phyloP scores from a whole-genome alignment of 1,284 basidiomycete species.

The Moniliella sp. region DNA sequence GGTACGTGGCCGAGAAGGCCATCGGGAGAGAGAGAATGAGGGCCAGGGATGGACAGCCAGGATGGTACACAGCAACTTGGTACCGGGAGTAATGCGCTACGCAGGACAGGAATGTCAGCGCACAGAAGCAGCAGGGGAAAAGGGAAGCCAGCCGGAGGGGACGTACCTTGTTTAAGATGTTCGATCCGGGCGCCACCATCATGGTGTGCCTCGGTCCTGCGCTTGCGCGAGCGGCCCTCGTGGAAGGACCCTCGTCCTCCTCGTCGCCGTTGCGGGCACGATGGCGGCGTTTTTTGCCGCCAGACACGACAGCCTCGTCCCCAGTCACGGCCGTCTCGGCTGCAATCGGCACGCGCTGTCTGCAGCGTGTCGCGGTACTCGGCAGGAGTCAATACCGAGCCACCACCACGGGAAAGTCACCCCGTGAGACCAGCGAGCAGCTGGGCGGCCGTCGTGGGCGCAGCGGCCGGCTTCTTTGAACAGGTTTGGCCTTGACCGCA shows the following conservation, averaged over 20 bases:
- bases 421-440: too few species aligned
- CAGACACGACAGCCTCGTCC: constrained; percentile 36
- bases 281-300: too few species aligned
- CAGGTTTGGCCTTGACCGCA: too few species aligned
- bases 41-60: constrained; percentile 67
- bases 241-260: constrained; percentile 7
- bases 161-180: constrained; percentile 71
- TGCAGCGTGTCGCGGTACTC: constrained; percentile 67
- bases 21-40: constrained; percentile 81
- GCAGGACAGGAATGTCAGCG: background rate
- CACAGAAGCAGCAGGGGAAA: background rate
- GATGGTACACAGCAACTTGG: constrained; percentile 67
- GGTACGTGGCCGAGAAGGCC: constrained; percentile 85
- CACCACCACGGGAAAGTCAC: constrained; percentile 75
- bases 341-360: constrained; percentile 66
- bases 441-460: too few species aligned
- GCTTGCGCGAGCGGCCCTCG: constrained; percentile 10
- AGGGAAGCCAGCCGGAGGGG: background rate
- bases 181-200: too few species aligned
- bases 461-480: too few species aligned
- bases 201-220: too few species aligned
- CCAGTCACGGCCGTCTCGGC: constrained; percentile 51
- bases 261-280: constrained; percentile 36
- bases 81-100: constrained; percentile 60
- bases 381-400: constrained; percentile 54